phyloP scores from a whole-genome alignment of 73 alveolate species.

The Uronychia setigera region DNA sequence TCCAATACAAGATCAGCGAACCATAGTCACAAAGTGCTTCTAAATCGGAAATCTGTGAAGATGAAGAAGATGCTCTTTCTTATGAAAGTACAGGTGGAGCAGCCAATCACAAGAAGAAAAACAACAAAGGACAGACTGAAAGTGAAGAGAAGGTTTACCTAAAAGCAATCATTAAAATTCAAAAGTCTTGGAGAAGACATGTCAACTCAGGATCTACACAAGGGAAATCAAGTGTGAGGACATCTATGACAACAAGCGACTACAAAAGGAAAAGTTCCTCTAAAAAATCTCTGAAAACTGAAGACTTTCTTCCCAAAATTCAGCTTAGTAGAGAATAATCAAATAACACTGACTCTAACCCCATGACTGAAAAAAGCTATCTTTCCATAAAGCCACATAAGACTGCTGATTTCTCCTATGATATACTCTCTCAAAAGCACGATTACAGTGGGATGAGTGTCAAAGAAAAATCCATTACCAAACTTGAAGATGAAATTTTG shows the following conservation, averaged over 20 bases:
- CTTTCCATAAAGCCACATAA: not conserved
- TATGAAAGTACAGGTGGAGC: not conserved
- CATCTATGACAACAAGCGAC: too few relatives aligned
- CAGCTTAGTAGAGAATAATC: not conserved
- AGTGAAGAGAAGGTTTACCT: too few relatives aligned
- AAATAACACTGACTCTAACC: not conserved
- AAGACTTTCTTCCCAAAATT: not conserved
- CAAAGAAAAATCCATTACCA: too few relatives aligned
- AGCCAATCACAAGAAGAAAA: not conserved
- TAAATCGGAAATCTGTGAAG: not conserved
- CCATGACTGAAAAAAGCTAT: not conserved
- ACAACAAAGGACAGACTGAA: too few relatives aligned
- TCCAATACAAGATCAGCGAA: not conserved
- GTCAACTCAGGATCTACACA: not conserved
- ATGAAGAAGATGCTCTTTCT: not conserved
- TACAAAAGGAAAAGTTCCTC: too few relatives aligned
- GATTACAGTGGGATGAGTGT: not conserved
- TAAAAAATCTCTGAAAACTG: too few relatives aligned
- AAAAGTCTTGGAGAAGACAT: not conserved
- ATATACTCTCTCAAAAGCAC: not conserved
- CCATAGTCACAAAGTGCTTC: not conserved
- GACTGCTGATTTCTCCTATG: too few relatives aligned
- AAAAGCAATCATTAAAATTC: not conserved
- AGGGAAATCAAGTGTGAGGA: not conserved
- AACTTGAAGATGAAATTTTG: not conserved